Base-by-base conservation (phyloP, 2,329 filamentous ascomycete species). In the Xylaria digitata region DNA sequence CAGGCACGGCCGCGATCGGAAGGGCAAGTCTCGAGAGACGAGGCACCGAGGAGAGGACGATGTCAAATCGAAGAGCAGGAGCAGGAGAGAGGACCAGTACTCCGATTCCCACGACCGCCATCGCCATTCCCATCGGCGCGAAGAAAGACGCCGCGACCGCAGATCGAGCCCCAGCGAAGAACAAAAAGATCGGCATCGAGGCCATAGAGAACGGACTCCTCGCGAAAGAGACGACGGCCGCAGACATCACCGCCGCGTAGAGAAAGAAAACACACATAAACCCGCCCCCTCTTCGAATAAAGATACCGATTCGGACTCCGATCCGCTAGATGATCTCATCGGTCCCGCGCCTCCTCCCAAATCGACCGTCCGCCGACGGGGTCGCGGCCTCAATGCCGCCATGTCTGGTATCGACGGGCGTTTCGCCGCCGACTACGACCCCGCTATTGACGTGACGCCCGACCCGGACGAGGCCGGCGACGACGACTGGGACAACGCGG, bases 401-500 rank as follows among this genome's bases (percentile, higher is more conserved):
- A 79, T 82, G 5, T 89, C 89, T 30, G 89, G 87, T 9, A 96
- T 97, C 71, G 94, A 97, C 75, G 83, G 86, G 26, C 92, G 92
- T 59, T 98, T 97, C 78, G 89, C 91, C 0, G 82, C 88, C 1
- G 85, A 83, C 56, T 91, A 90, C 72, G 83, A 88, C 66, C 85
- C 86, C 0, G 84, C 79, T 6, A 76, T 81, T n/a, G 87, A 92
- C 72, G 78, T 90, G 3, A 80, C 84, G 45, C 79, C 82, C 6
- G 72, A 75, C 6, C 64, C 66, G 50, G 63, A 81, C 2, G 81
- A 83, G 1, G 81, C 80, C 2, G 79, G 78, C 23, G 84, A 84
- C 32, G 89, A 90, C 67, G 88, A 92, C 66, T 97, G 93, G 94
- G 91, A 92, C 50, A 87, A 92, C 72, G 89, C 92, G 0, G 82